These are phyloP conservation scores for Lipomyces chichibuensis DNA, from an alignment of 805 yeast species.

Conservation along the genomic window DNA sequence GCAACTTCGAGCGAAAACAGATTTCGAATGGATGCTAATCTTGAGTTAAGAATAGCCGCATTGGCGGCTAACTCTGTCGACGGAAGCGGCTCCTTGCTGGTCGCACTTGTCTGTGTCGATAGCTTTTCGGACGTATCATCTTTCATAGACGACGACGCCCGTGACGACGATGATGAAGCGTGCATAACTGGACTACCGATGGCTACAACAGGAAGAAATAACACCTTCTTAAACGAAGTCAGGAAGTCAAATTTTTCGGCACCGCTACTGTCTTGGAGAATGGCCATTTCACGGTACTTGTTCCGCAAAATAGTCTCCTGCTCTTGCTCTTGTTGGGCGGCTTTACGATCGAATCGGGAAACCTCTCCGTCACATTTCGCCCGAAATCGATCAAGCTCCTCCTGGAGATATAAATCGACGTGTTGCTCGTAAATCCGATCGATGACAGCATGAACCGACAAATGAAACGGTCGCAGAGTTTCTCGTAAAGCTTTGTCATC, in stretches of 20 bases:
- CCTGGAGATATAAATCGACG: constrained; percentile 41
- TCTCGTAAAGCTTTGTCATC: constrained; percentile 14
- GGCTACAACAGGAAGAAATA: constrained; percentile 45
- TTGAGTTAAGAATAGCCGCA: constrained; percentile 72
- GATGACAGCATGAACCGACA: constrained; percentile 36
- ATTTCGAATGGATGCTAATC: constrained; percentile 72
- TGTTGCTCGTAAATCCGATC: constrained; percentile 38
- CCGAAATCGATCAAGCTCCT: constrained; percentile 41
- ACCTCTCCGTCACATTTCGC: constrained; percentile 40
- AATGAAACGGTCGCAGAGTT: constrained; percentile 19
- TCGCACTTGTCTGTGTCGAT: neutral
- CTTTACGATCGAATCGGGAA: constrained; percentile 41
- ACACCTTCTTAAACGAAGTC: constrained; percentile 55
- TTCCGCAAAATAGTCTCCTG: constrained; percentile 54
- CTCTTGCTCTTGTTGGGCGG: constrained; percentile 53
- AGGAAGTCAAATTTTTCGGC: constrained; percentile 56
- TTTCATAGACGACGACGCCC: constrained; percentile 14
- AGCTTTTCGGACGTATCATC: constrained; percentile 22
- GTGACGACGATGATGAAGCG: constrained; percentile 14
- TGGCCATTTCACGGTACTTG: constrained; percentile 45
- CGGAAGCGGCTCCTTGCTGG: constrained; percentile 40
- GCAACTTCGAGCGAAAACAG: constrained; percentile 82
- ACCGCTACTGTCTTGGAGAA: constrained; percentile 31
- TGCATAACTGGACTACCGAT: constrained; percentile 21
- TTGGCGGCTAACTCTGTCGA: constrained; percentile 76